These are phyloP conservation scores for Penstemon newberryi DNA, from an alignment of 257 asterid genomes.

Conservation along the genomic window DNA sequence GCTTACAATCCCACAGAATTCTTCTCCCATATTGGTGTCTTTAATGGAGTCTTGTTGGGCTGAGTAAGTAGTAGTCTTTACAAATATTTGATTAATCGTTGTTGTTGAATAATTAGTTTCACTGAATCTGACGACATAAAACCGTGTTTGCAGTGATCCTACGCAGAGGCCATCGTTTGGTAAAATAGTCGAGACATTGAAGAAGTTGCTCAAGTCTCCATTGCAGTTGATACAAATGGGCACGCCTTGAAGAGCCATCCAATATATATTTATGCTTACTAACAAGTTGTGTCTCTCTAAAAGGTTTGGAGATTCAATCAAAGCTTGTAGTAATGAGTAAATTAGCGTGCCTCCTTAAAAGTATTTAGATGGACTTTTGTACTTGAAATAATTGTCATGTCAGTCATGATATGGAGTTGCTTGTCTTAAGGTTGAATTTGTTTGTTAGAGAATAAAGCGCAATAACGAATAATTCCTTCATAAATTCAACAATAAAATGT, in stretches of 20 bases:
- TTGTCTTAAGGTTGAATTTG: too few relatives aligned
- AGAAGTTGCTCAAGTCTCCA: constrained; percentile 87
- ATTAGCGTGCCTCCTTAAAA: too few relatives aligned
- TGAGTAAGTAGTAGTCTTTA: constrained; percentile 55
- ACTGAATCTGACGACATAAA: not conserved
- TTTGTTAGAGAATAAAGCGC: too few relatives aligned
- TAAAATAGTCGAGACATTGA: constrained; percentile 64
- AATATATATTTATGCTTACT: not conserved
- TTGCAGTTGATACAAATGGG: constrained; percentile 73
- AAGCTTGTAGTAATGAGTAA: too few relatives aligned
- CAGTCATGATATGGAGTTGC: too few relatives aligned
- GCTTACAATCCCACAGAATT: constrained; percentile 68
- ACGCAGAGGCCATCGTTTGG: constrained; percentile 67
- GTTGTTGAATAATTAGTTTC: not conserved
- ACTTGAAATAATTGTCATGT: too few relatives aligned
- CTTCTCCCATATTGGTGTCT: constrained; percentile 65
- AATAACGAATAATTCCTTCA: too few relatives aligned
- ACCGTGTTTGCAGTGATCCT: constrained; percentile 57
- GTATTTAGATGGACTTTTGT: too few relatives aligned
- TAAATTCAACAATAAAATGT: too few relatives aligned
- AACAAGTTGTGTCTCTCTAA: too few relatives aligned
- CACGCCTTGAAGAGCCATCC: constrained; percentile 29
- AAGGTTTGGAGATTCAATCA: too few relatives aligned
- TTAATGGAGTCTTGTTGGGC: constrained; percentile 98
- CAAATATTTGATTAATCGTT: not conserved